These are phyloP conservation scores for Groenewaldozyma salmanticensis DNA, from an alignment of 805 yeast genomes.

Conservation along the genomic window DNA sequence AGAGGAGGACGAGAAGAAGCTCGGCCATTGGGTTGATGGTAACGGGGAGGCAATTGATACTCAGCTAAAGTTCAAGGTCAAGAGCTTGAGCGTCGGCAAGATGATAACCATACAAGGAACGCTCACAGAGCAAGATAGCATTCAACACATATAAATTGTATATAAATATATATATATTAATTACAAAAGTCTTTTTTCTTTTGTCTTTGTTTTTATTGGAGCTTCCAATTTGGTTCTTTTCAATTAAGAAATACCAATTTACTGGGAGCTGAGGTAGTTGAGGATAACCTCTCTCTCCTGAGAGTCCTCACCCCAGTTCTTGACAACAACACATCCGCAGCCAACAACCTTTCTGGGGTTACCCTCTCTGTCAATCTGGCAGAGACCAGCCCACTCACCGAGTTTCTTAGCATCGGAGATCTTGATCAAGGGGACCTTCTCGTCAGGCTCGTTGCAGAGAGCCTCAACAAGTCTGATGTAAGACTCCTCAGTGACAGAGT, in stretches of 20 bases:
- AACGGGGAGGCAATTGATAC: conserved; percentile 72
- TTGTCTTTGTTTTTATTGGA: no score
- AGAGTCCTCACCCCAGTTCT: conserved; percentile 99
- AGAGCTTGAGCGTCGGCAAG: conserved; percentile 57
- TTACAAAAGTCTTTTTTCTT: no score
- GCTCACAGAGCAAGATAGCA: conserved; percentile 50
- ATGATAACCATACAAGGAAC: conserved; percentile 88
- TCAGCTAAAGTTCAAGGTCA: conserved; percentile 65
- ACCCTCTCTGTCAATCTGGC: conserved; percentile 99
- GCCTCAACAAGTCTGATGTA: conserved; percentile 98
- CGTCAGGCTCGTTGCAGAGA: conserved; percentile 95
- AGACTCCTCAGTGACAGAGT: conserved; percentile 95
- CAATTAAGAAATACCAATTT: no score
- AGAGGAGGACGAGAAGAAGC: conserved; percentile 49
- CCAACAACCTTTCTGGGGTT: conserved; percentile 99
- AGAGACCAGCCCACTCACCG: conserved; percentile 99
- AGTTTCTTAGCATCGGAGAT: conserved; percentile 98
- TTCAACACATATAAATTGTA: no score
- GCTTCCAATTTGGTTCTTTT: no score
- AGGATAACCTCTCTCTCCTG: conserved; percentile 93
- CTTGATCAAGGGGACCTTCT: conserved; percentile 96
- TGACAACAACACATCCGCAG: conserved; percentile 98
- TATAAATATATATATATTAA: no score
- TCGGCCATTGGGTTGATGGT: conserved; percentile 85
- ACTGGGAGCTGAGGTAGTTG: conserved; percentile 90